A percentile compares a stretch with the other conserved stretches of the same genome.
These are phyloP conservation scores for Ophiostoma ulmi DNA, from an alignment of 2,329 filamentous ascomycete genomes.

Conservation along the genomic window DNA sequence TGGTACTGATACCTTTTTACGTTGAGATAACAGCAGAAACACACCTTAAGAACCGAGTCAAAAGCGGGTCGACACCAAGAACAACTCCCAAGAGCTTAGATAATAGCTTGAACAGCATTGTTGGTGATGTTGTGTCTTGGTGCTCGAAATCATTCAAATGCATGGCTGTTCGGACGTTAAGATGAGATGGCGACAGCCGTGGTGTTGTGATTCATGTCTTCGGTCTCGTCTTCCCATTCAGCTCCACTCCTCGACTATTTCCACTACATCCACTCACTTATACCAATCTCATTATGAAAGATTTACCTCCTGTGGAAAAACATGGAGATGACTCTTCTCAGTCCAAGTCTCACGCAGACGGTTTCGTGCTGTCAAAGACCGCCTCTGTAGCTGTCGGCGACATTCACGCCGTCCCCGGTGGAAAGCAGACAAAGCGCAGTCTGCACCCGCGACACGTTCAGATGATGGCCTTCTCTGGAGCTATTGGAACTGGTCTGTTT, in stretches of 20 bases:
- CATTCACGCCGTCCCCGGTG: neutral
- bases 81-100: neutral
- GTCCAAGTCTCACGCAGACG: neutral
- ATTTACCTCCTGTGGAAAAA: neutral
- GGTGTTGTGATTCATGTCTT: neutral
- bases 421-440: neutral
- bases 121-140: neutral
- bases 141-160: neutral
- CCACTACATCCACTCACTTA: neutral
- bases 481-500: neutral
- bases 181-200: neutral
- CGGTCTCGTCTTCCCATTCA: neutral
- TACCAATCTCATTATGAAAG: neutral
- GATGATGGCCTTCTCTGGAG: neutral
- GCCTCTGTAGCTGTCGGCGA: neutral
- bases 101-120: neutral
- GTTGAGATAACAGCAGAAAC: neutral
- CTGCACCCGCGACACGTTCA: neutral
- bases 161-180: neutral
- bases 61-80: neutral
- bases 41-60: neutral
- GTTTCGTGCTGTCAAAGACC: neutral
- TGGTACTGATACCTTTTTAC: neutral
- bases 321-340: neutral
- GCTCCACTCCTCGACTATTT: neutral